Conservation (phyloP, 2,329 filamentous ascomycete genomes). For the Neofusicoccum parvum region DNA sequence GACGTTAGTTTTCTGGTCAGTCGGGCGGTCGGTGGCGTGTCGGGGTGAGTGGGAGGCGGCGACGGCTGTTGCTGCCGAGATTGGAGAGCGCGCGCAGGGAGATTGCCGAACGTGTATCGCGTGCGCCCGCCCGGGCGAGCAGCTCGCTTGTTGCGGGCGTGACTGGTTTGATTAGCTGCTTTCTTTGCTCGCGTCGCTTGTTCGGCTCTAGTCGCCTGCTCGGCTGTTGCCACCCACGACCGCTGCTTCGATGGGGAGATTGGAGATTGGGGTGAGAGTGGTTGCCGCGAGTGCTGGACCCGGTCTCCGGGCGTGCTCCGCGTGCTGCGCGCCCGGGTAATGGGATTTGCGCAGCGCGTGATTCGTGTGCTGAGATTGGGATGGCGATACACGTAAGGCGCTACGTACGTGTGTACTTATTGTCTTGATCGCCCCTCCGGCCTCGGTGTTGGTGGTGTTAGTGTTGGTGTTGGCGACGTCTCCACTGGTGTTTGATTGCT, state of each 20-base stretch:
- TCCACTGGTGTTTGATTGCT: no score
- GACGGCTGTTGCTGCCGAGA: neutral
- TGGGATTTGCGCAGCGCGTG: neutral
- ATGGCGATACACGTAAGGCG: neutral
- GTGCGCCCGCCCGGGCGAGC: neutral
- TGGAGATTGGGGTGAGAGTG: no score
- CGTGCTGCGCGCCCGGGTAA: neutral
- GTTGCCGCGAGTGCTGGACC: neutral
- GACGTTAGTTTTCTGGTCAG: no score
- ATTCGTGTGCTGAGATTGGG: neutral
- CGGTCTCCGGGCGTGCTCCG: no score
- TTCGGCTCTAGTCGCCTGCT: no score
- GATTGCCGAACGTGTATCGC: neutral
- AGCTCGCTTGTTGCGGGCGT: neutral
- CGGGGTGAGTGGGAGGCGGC: neutral
- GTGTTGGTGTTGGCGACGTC: neutral
- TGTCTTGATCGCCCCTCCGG: no score
- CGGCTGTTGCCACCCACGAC: no score
- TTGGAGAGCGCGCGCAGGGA: neutral
- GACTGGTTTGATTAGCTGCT: no score
- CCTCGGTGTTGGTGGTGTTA: neutral
- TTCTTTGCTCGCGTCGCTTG: no score
- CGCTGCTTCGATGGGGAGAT: neutral
- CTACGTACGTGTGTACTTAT: neutral
- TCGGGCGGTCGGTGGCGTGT: no score